A percentile compares a stretch with the other conserved stretches of the same genome.
Evolutionary conservation across 2,329 filamentous ascomycete species (phyloP).

Genomic region (Chrysosporium queenslandicum): DNA sequence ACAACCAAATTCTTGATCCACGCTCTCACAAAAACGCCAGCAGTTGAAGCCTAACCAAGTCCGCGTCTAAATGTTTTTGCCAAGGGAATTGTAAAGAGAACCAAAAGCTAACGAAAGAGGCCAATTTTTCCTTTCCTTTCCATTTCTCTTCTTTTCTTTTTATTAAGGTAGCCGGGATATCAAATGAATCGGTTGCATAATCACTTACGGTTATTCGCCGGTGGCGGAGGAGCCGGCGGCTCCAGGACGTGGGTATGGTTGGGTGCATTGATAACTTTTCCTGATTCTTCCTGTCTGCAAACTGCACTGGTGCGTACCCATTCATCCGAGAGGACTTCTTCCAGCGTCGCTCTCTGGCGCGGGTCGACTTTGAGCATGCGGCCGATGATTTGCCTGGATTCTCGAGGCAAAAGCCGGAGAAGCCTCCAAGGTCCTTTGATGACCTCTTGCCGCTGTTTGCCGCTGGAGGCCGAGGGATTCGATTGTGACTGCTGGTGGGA

Average conservation of each 20-base stretch:
- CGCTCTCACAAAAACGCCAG: not conserved
- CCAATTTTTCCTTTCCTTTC: not conserved
- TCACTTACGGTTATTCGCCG: slow-evolving; percentile 7
- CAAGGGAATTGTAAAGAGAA: not conserved
- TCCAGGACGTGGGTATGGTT: slow-evolving; percentile 81
- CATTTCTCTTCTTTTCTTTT: no score
- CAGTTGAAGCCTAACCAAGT: not conserved
- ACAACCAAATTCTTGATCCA: not conserved
- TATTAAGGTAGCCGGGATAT: not conserved
- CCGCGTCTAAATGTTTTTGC: not conserved
- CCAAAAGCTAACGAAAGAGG: not conserved
- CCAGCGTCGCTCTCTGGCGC: slow-evolving; percentile 68
- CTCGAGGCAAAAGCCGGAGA: slow-evolving; percentile 73
- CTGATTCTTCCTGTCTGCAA: slow-evolving; percentile 67
- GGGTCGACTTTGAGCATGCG: slow-evolving; percentile 88
- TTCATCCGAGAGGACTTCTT: slow-evolving; percentile 74
- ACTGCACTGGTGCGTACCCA: slow-evolving; percentile 83
- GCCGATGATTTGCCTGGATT: slow-evolving; percentile 80
- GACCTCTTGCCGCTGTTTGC: slow-evolving; percentile 50
- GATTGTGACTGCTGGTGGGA: slow-evolving; percentile 1
- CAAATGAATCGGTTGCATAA: not conserved
- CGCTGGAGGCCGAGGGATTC: slow-evolving; percentile 14
- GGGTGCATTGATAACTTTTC: slow-evolving; percentile 59
- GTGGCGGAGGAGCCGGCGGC: slow-evolving; percentile 37
- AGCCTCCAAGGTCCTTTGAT: slow-evolving; percentile 91